These are phyloP conservation scores for Coemansia sp. DNA, from an alignment of 192 early-diverging fungal genomes.

Conservation along the genomic window DNA sequence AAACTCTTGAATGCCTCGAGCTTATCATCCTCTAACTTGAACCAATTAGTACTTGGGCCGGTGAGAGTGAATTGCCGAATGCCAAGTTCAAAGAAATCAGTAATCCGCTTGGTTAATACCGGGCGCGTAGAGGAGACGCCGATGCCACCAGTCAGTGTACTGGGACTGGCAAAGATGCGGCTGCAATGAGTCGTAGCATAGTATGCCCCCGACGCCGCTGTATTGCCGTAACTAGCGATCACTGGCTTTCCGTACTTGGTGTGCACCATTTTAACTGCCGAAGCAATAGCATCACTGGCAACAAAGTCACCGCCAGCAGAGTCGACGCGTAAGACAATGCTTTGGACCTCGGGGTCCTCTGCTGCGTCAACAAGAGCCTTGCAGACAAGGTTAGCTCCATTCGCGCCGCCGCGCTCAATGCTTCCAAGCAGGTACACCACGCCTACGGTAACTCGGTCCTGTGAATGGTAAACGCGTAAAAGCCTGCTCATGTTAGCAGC, in stretches of 20 bases:
- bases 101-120: constrained; percentile 58
- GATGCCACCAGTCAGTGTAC: constrained; percentile 73
- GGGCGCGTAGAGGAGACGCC: constrained; percentile 66
- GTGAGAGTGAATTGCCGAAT: constrained; percentile 19
- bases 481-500: neutral
- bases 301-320: constrained; percentile 70
- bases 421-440: constrained; percentile 63
- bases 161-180: constrained; percentile 64
- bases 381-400: constrained; percentile 54
- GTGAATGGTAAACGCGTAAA: neutral
- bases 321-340: constrained; percentile 71
- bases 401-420: constrained; percentile 55
- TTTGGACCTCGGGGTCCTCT: constrained; percentile 56
- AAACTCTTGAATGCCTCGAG: constrained; percentile 54
- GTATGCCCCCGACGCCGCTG: constrained; percentile 62
- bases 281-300: constrained; percentile 69
- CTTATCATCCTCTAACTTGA: constrained; percentile 53
- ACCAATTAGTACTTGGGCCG: constrained; percentile 53
- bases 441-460: constrained; percentile 55
- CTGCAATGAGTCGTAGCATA: constrained; percentile 59
- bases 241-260: constrained; percentile 63
- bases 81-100: constrained; percentile 45
- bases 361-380: constrained; percentile 61
- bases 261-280: constrained; percentile 60
- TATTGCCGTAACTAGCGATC: constrained; percentile 66